Evolutionary conservation across 2,329 filamentous ascomycete genomes (phyloP).

Genomic region (Clarireedia hainanense): DNA sequence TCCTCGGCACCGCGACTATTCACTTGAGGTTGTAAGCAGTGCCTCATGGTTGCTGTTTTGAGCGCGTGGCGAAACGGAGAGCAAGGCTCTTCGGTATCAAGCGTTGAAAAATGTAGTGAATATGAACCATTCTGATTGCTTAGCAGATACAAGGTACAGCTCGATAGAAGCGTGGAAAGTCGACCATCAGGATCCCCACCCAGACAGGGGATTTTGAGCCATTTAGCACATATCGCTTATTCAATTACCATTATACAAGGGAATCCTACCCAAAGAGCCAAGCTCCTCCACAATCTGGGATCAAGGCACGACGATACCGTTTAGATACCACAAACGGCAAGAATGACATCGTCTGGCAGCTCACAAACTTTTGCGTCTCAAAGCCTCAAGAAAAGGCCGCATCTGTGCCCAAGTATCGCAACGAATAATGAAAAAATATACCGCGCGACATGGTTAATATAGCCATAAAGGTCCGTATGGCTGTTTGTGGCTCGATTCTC

Average conservation of each 20-base stretch:
- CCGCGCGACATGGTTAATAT: neutral
- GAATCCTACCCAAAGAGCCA: neutral
- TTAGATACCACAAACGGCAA: neutral
- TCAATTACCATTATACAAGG: neutral
- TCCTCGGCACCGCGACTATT: neutral
- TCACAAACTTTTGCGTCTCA: too few species aligned
- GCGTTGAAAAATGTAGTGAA: neutral
- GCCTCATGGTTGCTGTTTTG: slow-evolving; percentile 2
- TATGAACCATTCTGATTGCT: neutral
- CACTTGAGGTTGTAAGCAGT: neutral
- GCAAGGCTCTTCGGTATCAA: slow-evolving; percentile 1
- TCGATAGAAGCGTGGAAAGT: neutral
- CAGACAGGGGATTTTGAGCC: neutral
- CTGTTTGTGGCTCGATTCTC: neutral
- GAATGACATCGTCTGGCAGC: too few species aligned
- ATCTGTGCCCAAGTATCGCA: neutral
- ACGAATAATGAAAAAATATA: neutral
- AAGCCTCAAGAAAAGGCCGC: too few species aligned
- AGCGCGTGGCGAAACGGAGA: neutral
- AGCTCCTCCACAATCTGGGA: neutral
- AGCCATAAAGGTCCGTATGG: neutral
- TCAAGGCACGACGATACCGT: neutral
- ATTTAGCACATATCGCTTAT: slow-evolving; percentile 4
- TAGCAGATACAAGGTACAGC: neutral
- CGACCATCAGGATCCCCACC: slow-evolving; percentile 3